phyloP scores from a whole-genome alignment of 1,139 yeast genomes.

The Suhomyces ambrosiae region DNA sequence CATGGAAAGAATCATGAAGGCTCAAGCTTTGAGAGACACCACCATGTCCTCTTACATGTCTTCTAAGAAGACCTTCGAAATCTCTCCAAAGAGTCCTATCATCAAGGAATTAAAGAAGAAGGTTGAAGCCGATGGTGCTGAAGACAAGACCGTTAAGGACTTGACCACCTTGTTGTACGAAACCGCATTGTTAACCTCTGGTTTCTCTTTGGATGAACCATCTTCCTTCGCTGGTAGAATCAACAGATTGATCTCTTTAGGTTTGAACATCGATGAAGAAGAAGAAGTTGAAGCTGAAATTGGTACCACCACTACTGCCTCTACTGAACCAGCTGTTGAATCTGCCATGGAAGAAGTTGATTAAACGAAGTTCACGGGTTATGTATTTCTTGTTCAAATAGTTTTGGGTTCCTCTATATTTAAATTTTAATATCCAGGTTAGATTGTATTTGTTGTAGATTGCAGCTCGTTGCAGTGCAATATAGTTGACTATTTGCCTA shows the following conservation, averaged over 20 bases:
- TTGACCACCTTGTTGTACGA: slow-evolving; percentile 94
- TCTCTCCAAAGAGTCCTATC: slow-evolving; percentile 94
- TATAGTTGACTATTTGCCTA: too few species aligned
- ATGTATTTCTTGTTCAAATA: slow-evolving; percentile 15
- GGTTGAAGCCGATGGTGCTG: slow-evolving; percentile 96
- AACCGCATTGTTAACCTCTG: slow-evolving; percentile 97
- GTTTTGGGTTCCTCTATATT: slow-evolving; percentile 13
- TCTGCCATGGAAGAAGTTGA: slow-evolving; percentile 99
- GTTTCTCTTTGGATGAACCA: slow-evolving; percentile 99
- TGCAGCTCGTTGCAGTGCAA: too few species aligned
- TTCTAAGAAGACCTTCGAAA: slow-evolving; percentile 98
- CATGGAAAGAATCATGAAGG: slow-evolving; percentile 99
- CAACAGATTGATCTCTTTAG: slow-evolving; percentile 96
- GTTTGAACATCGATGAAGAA: slow-evolving; percentile 94
- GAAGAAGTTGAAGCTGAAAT: slow-evolving; percentile 49
- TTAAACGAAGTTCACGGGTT: slow-evolving; percentile 39
- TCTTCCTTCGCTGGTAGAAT: slow-evolving; percentile 95
- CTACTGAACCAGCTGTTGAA: slow-evolving; percentile 71
- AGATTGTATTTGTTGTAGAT: slow-evolving; percentile 6
- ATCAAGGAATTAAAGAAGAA: slow-evolving; percentile 93
- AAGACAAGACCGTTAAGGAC: slow-evolving; percentile 98
- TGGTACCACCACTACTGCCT: slow-evolving; percentile 52
- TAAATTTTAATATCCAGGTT: slow-evolving; percentile 8
- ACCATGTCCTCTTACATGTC: slow-evolving; percentile 99
- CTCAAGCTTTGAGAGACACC: slow-evolving; percentile 98